These are phyloP conservation scores for Nigrospora osmanthi DNA, from an alignment of 2,329 filamentous ascomycete species.

Conservation along the genomic window DNA sequence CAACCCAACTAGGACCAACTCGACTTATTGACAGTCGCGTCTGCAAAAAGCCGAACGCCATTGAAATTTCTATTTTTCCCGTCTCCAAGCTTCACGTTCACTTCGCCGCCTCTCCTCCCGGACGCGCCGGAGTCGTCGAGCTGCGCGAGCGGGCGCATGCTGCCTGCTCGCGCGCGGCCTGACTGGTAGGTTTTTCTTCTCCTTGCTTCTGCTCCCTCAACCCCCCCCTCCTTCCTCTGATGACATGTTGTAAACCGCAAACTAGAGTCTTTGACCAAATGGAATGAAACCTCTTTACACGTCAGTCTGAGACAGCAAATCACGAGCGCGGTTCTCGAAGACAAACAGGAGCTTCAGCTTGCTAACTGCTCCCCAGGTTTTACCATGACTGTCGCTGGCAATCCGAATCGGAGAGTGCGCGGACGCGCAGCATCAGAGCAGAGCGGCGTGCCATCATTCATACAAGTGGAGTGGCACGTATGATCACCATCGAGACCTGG, in stretches of 20 bases:
- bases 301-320: conserved; percentile 72
- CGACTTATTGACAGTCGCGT: conserved; percentile 4
- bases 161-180: too few relatives aligned
- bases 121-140: too few relatives aligned
- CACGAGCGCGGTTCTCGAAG: neutral
- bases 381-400: too few relatives aligned
- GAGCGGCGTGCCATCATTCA: too few relatives aligned
- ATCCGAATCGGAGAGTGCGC: neutral
- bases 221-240: conserved; percentile 45
- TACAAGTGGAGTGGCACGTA: too few relatives aligned
- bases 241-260: conserved; percentile 74
- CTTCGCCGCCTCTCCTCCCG: neutral
- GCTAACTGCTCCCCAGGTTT: conserved; percentile 3
- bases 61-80: conserved; percentile 10
- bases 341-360: neutral
- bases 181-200: neutral
- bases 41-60: neutral
- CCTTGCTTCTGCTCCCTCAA: neutral
- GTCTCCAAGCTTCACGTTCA: conserved; percentile 1
- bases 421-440: too few relatives aligned
- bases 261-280: conserved; percentile 91
- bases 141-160: too few relatives aligned
- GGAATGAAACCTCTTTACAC: conserved; percentile 85
- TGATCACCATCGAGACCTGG: neutral
- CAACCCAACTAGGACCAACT: neutral